Base-by-base conservation (phyloP, 139 green algal species). In the Yamagishiella unicocca region DNA sequence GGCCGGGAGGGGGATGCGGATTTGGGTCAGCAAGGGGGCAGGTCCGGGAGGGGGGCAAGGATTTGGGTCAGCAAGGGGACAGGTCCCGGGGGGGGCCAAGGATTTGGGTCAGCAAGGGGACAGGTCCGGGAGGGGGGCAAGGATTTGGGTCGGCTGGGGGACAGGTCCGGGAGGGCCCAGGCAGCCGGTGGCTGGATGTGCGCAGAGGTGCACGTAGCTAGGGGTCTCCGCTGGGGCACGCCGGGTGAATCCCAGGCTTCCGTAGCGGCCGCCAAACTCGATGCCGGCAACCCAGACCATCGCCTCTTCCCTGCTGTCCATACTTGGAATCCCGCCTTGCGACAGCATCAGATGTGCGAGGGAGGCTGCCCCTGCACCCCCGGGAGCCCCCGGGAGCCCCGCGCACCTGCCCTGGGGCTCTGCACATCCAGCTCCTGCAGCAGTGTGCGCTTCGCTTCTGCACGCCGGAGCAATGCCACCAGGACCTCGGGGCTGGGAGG, bases 401-500 rank as follows among this genome's bases (percentile, higher is more conserved):
- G n/a, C 74, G 2, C 31, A 85, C 79, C 79, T 24, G 61, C 40
- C 4, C 1, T 17, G 40, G 40, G 79, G 40, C n/a, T 75, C 25
- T 17, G 29, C 2, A 84, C 38, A 24, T 85, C 40, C 14, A 85
- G 79, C 79, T 75, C 79, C 43, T 35, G 14, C n/a, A 85, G 42
- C 38, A 45, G 42, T 21, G 25, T 2, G 27, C 61, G 61, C 62
- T 64, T 45, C 29, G 79, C 43, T 22, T 75, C 17, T 10, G 40
- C 21, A 5, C n/a, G 40, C 8, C 79, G 79, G 14, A 85, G 42
- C 61, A 85, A 40, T 42, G 40, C 79, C 29, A 85, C 10, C 61
- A 85, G 42, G 29, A 85, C 79, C 79, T 85, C 79, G 0, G 79
- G 79, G 40, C 79, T 72, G 12, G 79, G 42, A 17, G 79, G 61